Conservation (phyloP, 1,139 yeast genomes). For the Suhomyces maxii region DNA sequence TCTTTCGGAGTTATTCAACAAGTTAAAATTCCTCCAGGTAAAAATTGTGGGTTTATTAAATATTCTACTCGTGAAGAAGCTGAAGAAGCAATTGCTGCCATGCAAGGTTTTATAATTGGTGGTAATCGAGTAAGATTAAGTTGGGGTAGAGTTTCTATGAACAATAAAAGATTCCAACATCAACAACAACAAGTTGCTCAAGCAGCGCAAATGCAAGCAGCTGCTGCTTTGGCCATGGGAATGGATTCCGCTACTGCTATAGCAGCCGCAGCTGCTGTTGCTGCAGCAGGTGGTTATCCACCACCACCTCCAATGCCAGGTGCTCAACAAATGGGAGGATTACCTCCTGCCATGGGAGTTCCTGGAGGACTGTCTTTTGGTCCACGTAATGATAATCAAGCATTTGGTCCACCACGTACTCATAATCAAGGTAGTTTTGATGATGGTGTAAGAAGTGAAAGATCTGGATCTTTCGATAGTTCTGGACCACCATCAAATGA, state of each 20-base stretch:
- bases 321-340: slow-evolving; percentile 8
- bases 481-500: neutral
- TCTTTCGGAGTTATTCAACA: slow-evolving; percentile 85
- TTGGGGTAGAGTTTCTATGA: slow-evolving; percentile 71
- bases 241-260: slow-evolving; percentile 35
- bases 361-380: slow-evolving; percentile 2
- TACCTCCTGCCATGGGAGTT: slow-evolving; percentile 13
- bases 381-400: neutral
- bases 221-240: slow-evolving; percentile 38
- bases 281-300: slow-evolving; percentile 14
- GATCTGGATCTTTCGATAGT: slow-evolving; percentile 5
- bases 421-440: neutral
- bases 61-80: slow-evolving; percentile 79
- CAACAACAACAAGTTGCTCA: slow-evolving; percentile 36
- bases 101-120: slow-evolving; percentile 92
- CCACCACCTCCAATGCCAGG: slow-evolving; percentile 7
- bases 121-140: slow-evolving; percentile 82
- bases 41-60: slow-evolving; percentile 92
- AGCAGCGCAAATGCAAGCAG: slow-evolving; percentile 38
- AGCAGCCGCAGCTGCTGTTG: slow-evolving; percentile 18
- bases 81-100: slow-evolving; percentile 82
- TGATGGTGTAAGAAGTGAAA: neutral
- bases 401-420: neutral
- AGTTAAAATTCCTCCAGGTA: slow-evolving; percentile 87
- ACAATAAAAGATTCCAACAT: slow-evolving; percentile 36